Conservation (phyloP, 495 filamentous ascomycete species). For the Parachaetomium inaequale region DNA sequence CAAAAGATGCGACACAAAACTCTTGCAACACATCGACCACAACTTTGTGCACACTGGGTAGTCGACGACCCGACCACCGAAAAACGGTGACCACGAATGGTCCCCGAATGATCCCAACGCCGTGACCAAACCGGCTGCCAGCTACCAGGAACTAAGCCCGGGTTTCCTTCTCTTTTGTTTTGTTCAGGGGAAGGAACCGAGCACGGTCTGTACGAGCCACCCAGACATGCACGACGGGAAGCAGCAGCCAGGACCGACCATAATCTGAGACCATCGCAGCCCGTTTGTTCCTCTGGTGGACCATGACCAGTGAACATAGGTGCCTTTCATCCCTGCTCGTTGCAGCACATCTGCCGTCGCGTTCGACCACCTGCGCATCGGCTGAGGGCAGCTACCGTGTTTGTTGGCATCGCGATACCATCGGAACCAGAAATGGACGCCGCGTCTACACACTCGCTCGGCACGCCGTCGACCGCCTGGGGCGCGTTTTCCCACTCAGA, state of each 20-base stretch:
- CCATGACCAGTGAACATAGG: slow-evolving; percentile 2
- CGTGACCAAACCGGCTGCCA: too few relatives aligned
- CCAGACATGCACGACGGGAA: slow-evolving; percentile 22
- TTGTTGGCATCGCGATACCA: background rate
- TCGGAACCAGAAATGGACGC: slow-evolving; percentile 17
- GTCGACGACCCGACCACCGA: background rate
- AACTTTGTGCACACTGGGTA: background rate
- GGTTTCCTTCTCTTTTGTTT: slow-evolving; percentile 4
- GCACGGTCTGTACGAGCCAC: background rate
- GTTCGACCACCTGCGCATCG: slow-evolving; percentile 5
- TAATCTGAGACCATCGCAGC: background rate
- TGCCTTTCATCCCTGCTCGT: background rate
- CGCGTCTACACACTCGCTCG: slow-evolving; percentile 10
- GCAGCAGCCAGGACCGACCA: slow-evolving; percentile 21
- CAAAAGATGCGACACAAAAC: slow-evolving; percentile 5
- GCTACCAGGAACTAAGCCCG: too few relatives aligned
- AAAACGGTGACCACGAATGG: background rate
- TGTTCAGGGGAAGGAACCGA: slow-evolving; percentile 15
- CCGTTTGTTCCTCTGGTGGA: background rate
- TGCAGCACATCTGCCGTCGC: background rate
- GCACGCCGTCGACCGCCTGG: slow-evolving; percentile 17
- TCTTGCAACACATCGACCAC: background rate
- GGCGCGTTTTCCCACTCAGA: slow-evolving; percentile 7
- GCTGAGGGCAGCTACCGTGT: background rate
- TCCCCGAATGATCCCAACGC: background rate